Conservation (phyloP, 441 rosid genomes). For the Arabidopsis hybrid region DNA sequence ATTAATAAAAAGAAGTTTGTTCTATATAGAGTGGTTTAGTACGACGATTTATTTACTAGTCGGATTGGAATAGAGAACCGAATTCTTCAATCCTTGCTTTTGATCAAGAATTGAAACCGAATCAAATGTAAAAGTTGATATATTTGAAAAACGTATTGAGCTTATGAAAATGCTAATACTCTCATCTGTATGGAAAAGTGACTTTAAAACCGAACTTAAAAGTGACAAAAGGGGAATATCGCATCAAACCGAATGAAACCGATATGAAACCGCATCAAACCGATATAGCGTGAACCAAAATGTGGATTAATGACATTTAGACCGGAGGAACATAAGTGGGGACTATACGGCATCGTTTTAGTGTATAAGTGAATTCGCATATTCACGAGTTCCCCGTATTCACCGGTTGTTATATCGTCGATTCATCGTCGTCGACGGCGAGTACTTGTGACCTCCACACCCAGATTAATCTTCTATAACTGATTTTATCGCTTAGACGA, state of each 20-base stretch:
- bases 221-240: too few relatives aligned
- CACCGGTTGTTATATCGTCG: too few relatives aligned
- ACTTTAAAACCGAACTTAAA: too few relatives aligned
- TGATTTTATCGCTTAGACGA: not conserved
- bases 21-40: not conserved
- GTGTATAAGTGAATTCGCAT: not conserved
- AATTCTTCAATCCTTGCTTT: not conserved
- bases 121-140: not conserved
- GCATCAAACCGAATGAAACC: not conserved
- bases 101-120: not conserved
- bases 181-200: too few relatives aligned
- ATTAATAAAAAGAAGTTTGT: slow-evolving; percentile 3
- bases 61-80: not conserved
- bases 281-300: not conserved
- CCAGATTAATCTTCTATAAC: not conserved
- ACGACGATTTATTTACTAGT: not conserved
- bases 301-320: not conserved
- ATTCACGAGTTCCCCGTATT: not conserved
- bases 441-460: not conserved
- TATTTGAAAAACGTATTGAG: not conserved
- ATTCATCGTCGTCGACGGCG: not conserved
- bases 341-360: not conserved
- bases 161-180: not conserved
- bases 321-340: not conserved
- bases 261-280: not conserved